Evolutionary conservation across 805 yeast species (phyloP), one percentile per base, ranked within the genome.

Genomic region (Sugiyamaella boreocaroliniensis): DNA sequence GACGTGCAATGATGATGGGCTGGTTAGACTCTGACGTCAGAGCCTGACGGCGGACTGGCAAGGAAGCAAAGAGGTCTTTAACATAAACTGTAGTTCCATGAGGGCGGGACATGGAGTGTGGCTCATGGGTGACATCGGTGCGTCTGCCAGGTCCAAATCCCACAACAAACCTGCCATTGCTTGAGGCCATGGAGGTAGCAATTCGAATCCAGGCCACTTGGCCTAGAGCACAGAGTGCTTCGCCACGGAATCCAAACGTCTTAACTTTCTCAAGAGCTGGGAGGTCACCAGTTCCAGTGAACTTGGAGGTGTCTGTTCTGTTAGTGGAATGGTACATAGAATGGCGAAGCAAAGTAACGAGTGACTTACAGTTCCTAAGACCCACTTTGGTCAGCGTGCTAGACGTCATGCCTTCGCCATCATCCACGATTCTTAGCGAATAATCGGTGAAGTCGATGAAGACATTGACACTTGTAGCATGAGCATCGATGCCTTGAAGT

Each of bases 361-460:
- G 82, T 58, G 1, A 46, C 22, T 2, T 56, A 58, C 54, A 86
- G 53, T 43, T 79, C 80, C 0, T 60, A 68, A 0, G 75, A 74
- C 37, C 37, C 12, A 32, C 37, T 32, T 32, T 10, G 37, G 12
- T 3, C n/a, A 32, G 37, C 11, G n/a, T 32, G 37, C 2, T 14
- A 9, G 8, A 2, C 2, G 54, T 32, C 2, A 87, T 75, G 0
- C 95, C 95, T 0, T 1, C 2, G 0, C 95, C 95, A 63, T 87
- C 68, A 64, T 87, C 95, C 1, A 49, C 50, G 1, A 83, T 78
- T 6, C 51, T 45, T 19, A 65, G 43, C 11, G 50, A 15, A 18
- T 53, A 49, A n/a, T 37, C 15, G 2, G 19, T 43, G 10, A 45
- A 19, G 37, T 58, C 52, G 11, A 61, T n/a, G 1, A 34, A 20